Conservation (phyloP, 176 grass and related monocot genomes). For the Aegilops tauschii region DNA sequence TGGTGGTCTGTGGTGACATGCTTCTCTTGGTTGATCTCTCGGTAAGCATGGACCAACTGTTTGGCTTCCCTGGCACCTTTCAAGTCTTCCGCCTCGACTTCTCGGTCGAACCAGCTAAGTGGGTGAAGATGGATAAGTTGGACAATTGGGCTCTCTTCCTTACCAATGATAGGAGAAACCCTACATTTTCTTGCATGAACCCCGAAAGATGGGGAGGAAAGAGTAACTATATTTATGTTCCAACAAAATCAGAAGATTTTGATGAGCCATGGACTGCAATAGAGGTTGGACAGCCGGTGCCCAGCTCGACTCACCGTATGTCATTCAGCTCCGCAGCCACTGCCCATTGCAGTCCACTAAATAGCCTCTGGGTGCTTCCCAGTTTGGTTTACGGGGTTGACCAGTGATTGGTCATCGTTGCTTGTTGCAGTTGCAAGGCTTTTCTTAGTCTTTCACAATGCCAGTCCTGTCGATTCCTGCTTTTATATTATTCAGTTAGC, state of each 20-base stretch:
- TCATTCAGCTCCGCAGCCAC: not conserved
- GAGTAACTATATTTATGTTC: slow-evolving; percentile 45
- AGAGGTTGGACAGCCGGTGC: slow-evolving; percentile 18
- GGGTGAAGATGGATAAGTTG: slow-evolving; percentile 46
- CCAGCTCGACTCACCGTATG: not conserved
- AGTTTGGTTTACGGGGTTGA: slow-evolving; percentile 21
- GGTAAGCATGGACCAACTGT: not conserved
- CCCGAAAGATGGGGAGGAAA: slow-evolving; percentile 64
- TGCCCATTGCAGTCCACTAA: not conserved
- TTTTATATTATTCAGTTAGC: not conserved
- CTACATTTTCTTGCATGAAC: slow-evolving; percentile 40
- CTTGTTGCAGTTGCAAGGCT: not conserved
- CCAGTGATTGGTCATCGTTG: not conserved
- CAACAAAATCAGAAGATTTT: not conserved
- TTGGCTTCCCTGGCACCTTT: slow-evolving; percentile 20
- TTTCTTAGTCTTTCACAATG: not conserved
- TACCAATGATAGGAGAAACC: not conserved
- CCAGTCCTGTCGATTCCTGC: not conserved
- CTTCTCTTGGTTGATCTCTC: slow-evolving; percentile 45
- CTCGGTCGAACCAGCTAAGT: slow-evolving; percentile 1
- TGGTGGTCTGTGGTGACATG: slow-evolving; percentile 45
- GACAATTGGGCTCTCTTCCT: slow-evolving; percentile 50
- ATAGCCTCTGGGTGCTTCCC: slow-evolving; percentile 26
- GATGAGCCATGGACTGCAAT: slow-evolving; percentile 21
- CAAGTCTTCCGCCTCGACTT: slow-evolving; percentile 29